Base-by-base conservation (phyloP, 257 asterid species). In the Solanum pinnatisectum region DNA sequence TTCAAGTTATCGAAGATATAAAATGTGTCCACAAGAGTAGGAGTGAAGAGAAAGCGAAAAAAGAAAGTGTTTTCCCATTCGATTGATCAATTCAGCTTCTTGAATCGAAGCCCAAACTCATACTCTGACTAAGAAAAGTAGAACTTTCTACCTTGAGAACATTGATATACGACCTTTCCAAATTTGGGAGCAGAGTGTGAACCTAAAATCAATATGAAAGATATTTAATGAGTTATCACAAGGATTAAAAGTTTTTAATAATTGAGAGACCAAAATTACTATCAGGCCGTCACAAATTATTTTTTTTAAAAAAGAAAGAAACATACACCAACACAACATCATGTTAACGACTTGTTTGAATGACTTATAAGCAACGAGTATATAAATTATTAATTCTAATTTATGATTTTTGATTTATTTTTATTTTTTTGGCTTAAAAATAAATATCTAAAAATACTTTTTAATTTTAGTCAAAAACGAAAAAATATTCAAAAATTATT, bases 361-460 rank as follows among this genome's bases (percentile, higher is more conserved):
- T 59, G 0, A 63, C 1, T 63, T 63, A n/a, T 23, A n/a, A 63
- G 7, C 0, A 23, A 0, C 2, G 0, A 6, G 10, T 9, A 52
- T 23, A 63, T 63, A 10, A 23, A 10, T 10, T n/a, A 63, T 10
- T 23, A 63, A n/a, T n/a, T 10, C 1, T n/a, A 63, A 63, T 63
- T 63, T 63, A 1, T 63, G 0, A 4, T 10, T 23, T 23, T 8
- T 59, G 0, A 59, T 3, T 59, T 59, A 8, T 59, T 59, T 20
- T 59, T 59, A 20, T 59, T 59, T 2, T 59, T 20, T 59, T 59
- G 12, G 27, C 5, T 59, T 3, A 8, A 59, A 52, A 59, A 59
- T 20, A 59, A 22, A 20, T 59, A 59, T 59, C 25, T 59, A 3
- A 20, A 20, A 56, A 56, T 0, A 7, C 65, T 56, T 52, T 52